Evolutionary conservation across 2,329 filamentous ascomycete genomes (phyloP).

Genomic region (Scedosporium apiospermum): DNA sequence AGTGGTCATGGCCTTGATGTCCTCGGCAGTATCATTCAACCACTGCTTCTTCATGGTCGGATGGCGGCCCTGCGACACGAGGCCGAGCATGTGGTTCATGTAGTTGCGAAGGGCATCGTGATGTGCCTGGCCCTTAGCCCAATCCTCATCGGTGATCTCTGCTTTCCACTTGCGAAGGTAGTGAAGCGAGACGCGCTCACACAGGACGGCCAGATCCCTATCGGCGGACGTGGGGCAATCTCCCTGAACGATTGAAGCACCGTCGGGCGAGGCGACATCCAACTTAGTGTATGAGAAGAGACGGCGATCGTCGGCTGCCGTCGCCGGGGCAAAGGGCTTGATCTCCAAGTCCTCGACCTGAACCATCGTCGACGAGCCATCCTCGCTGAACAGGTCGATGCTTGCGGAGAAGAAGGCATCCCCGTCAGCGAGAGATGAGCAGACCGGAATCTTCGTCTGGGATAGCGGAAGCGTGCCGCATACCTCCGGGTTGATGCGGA

Average conservation of each 20-base stretch:
- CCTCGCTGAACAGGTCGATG: too few relatives aligned
- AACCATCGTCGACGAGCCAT: too few relatives aligned
- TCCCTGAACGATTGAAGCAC: not conserved
- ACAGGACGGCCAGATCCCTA: constrained; percentile 8
- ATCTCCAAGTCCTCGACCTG: too few relatives aligned
- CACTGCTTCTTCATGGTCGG: not conserved
- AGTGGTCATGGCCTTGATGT: not conserved
- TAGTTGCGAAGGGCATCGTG: constrained; percentile 12
- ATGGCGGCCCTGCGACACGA: constrained; percentile 1
- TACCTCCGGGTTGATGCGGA: constrained; percentile 11
- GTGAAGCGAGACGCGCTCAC: constrained; percentile 15
- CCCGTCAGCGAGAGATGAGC: too few relatives aligned
- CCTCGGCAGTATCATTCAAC: constrained; percentile 2
- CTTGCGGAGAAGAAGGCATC: too few relatives aligned
- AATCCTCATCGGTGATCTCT: constrained; percentile 13
- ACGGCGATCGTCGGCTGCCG: constrained; percentile 11
- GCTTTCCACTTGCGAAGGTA: constrained; percentile 14
- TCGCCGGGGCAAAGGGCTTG: constrained; percentile 11
- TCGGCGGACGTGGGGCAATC: not conserved
- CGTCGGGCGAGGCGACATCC: constrained; percentile 8
- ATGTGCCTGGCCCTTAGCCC: constrained; percentile 11
- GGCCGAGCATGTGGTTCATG: constrained; percentile 10
- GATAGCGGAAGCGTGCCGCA: not conserved
- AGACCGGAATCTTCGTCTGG: too few relatives aligned
- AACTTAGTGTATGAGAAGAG: constrained; percentile 13